Evolutionary conservation across 768 basidiomycete genomes (phyloP).

Genomic region (Lactarius akahatsu): DNA sequence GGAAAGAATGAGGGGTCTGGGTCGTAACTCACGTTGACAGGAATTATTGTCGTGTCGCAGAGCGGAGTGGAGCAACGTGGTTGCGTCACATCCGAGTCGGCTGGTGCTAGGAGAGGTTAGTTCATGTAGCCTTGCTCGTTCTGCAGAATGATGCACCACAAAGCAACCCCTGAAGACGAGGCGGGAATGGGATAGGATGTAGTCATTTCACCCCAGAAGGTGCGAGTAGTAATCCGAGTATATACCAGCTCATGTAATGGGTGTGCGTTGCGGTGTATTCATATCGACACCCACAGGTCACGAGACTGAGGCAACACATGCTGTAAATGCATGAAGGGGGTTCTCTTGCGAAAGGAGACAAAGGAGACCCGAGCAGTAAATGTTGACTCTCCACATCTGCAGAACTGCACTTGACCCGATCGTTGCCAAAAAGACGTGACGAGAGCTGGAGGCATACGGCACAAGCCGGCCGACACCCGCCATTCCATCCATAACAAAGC

Average conservation of each 20-base stretch:
- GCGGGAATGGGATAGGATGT: neutral
- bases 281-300: too few relatives aligned
- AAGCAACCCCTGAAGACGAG: neutral
- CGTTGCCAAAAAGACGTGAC: neutral
- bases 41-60: too few relatives aligned
- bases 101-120: too few relatives aligned
- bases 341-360: neutral
- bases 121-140: neutral
- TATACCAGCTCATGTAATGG: neutral
- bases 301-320: too few relatives aligned
- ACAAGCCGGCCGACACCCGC: neutral
- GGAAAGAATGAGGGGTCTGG: too few relatives aligned
- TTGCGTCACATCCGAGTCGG: too few relatives aligned
- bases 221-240: neutral
- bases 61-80: too few relatives aligned
- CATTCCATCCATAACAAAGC: neutral
- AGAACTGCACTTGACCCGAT: neutral
- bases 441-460: neutral
- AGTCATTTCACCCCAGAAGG: too few relatives aligned
- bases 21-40: too few relatives aligned
- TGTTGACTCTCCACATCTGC: neutral
- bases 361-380: neutral
- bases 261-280: too few relatives aligned
- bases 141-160: neutral
- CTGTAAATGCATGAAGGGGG: too few relatives aligned